Evolutionary conservation across 2,329 filamentous ascomycete species (phyloP), one percentile per base, ranked within the genome.

Genomic region (Beauveria sp.): DNA sequence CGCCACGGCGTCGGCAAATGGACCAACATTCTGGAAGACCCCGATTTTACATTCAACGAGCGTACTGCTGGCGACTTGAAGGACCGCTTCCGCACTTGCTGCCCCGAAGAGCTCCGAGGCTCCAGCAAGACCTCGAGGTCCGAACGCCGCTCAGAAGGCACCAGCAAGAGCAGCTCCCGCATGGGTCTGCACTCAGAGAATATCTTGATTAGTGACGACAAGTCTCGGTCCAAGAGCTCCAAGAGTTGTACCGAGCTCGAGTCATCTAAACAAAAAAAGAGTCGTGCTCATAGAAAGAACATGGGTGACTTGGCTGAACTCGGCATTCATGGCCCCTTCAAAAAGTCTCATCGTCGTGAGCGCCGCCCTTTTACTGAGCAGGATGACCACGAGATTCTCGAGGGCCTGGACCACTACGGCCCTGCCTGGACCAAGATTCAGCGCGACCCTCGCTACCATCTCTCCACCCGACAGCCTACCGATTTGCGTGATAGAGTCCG

Each of bases 401-500:
- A 82, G 62, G 86, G 86, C 0, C 80, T 86, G 43, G 75, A 83
- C 45, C 68, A 78, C 4, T 86, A 87, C 67, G 85, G 85, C 0
- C 82, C 85, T 9, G 80, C 83, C 9, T 88, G 86, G 85, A 86
- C 84, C 57, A 84, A 81, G 69, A 88, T 88, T 22, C 84, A 86
- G 68, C 78, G 84, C 42, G 84, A 88, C 63, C 71, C 79, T 16
- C 76, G 76, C 30, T 86, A 84, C 70, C 76, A 84, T 63, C 73
- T 88, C n/a, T 78, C 80, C 5, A 81, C 71, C 62, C 76, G 85
- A 50, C 82, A 86, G 65, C 84, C 85, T 1, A 88, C 85, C 0
- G 85, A 88, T 67, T 70, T 88, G 57, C 77, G 85, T 63, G 85
- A 88, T 65, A 78, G 85, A 24, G 78, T 87, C 38, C 79, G 85